Conservation (phyloP, 176 grass and related monocot genomes). For the Leersia perrieri region DNA sequence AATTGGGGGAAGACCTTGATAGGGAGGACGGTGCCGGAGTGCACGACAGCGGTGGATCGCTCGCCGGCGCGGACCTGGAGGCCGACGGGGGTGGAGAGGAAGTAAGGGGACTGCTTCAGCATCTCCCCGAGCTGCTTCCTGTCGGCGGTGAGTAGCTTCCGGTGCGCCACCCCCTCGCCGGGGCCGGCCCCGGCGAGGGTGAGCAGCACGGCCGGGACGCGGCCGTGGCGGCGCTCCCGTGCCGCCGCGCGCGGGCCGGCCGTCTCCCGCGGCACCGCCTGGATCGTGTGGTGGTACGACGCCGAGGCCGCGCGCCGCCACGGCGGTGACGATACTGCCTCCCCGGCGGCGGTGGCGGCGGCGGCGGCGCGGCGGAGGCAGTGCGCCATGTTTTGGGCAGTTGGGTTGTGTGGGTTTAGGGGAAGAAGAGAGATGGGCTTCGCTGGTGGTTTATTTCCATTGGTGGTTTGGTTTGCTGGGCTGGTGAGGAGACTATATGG, state of each 20-base stretch:
- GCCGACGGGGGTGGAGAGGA: conserved; percentile 76
- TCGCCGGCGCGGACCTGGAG: conserved; percentile 82
- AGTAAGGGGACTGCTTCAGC: conserved; percentile 80
- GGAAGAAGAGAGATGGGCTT: conserved; percentile 6
- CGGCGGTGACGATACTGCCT: conserved; percentile 5
- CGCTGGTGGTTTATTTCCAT: neutral
- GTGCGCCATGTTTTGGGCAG: conserved; percentile 44
- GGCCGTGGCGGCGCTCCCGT: conserved; percentile 65
- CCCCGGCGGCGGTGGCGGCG: conserved; percentile 33
- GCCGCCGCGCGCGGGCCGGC: conserved; percentile 49
- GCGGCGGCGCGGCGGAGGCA: conserved; percentile 40
- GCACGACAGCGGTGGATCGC: conserved; percentile 62
- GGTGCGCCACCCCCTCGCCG: conserved; percentile 12
- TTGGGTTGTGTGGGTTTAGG: conserved; percentile 46
- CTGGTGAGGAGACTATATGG: too few relatives aligned
- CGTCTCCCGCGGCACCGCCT: conserved; percentile 70
- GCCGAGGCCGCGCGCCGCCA: conserved; percentile 39
- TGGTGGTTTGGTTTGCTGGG: neutral
- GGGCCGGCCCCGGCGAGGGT: conserved; percentile 27
- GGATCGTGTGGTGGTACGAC: conserved; percentile 75
- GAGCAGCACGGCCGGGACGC: conserved; percentile 70
- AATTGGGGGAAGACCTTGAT: conserved; percentile 43
- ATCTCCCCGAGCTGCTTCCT: conserved; percentile 76
- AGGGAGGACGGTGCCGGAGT: conserved; percentile 74
- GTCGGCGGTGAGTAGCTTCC: conserved; percentile 62